Evolutionary conservation across 768 basidiomycete genomes (phyloP), one percentile per base, ranked within the genome.

Genomic region (Infundibulicybe gibba): DNA sequence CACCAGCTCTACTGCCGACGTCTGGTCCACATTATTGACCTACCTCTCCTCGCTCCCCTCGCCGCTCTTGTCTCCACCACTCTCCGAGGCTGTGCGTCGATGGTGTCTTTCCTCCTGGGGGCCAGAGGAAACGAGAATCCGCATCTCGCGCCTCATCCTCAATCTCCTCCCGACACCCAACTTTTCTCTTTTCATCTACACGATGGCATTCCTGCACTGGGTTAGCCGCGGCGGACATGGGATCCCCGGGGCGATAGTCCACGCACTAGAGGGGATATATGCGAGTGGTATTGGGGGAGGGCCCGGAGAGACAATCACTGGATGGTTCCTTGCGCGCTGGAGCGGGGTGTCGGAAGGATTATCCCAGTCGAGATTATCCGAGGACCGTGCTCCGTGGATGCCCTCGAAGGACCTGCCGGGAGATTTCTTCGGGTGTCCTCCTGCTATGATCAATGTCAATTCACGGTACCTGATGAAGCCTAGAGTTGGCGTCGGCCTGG

Each of bases 131-230:
- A 47, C 52, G 8, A 52, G 57, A 10, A 63, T 70, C 32, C 53
- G 48, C 6, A 55, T 65, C 30, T 66, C 66, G 0, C 68, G 67
- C 44, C 58, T 68, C 11, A 53, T 74, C 19, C 55, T 76, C 15
- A 69, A 66, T n/a, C 62, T 76, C 6, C 62, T 76, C 5, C 74
- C 75, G 5, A 61, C 67, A 3, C 63, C 74, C 5, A 66, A 72
- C 34, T 67, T 73, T 47, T 69, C 67, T 1, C 53, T 74, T 3
- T 49, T 76, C 14, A 61, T 75, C n/a, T 75, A 75, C 51, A 59
- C 75, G 33, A 58, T 75, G 44, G 67, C 70, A 0, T 75, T 76
- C 51, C 69, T 75, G 54, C 66, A 66, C 32, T 72, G 72, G 49
- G 65, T 72, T 1, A 61, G 61, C 11, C 48, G 53, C 11, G 66